Conservation (phyloP, 306 rosid genomes). For the Alnus glutinosa region DNA sequence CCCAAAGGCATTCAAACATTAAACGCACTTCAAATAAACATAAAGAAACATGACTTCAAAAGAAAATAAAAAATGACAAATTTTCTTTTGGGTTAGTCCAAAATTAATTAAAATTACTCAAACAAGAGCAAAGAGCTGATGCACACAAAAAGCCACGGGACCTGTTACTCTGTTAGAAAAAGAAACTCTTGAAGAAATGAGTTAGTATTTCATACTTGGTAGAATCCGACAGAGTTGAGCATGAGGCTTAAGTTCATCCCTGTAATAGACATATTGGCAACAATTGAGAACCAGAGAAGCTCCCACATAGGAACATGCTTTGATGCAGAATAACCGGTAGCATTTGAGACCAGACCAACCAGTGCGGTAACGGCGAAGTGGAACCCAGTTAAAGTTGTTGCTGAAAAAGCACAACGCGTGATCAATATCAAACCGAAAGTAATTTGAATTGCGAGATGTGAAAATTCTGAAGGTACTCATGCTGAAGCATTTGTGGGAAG, state of each 20-base stretch:
- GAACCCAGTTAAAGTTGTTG: conserved; percentile 86
- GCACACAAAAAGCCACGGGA: not conserved
- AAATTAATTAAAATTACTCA: not conserved
- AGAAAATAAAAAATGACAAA: not conserved
- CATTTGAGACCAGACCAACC: conserved; percentile 83
- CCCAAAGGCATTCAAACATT: not conserved
- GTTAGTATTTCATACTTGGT: conserved; percentile 52
- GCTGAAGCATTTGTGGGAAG: not conserved
- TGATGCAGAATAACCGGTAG: conserved; percentile 72
- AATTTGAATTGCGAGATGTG: not conserved
- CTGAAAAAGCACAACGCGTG: conserved; percentile 38
- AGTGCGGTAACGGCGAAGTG: conserved; percentile 90
- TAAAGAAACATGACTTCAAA: not conserved
- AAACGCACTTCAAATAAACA: not conserved
- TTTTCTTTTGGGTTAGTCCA: not conserved
- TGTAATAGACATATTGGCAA: conserved; percentile 82
- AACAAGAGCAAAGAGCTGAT: not conserved
- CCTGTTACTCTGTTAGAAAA: too few relatives aligned
- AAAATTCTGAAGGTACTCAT: not conserved
- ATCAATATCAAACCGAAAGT: not conserved
- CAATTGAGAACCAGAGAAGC: conserved; percentile 87
- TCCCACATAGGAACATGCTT: conserved; percentile 95
- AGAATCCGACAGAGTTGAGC: conserved; percentile 93
- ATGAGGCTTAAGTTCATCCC: conserved; percentile 95
- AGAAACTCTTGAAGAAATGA: not conserved